Percentiles rank a stretch among this genome's conserved stretches.
phyloP scores from a whole-genome alignment of 805 yeast genomes.

The Saccharomyces jurei region DNA sequence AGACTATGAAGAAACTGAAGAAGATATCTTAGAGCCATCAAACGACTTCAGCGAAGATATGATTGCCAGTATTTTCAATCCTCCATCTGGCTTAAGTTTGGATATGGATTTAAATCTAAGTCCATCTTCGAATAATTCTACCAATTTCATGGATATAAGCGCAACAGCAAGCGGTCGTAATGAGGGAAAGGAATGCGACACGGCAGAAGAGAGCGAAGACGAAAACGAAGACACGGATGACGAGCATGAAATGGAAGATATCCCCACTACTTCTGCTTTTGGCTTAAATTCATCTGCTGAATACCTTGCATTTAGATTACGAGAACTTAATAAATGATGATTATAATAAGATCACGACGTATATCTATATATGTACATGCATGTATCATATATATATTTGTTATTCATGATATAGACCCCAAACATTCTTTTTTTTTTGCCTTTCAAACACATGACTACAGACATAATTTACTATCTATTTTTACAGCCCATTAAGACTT shows the following conservation, averaged over 20 bases:
- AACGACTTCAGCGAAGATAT: constrained; percentile 3
- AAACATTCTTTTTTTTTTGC: background rate
- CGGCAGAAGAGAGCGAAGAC: constrained; percentile 12
- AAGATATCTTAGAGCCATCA: constrained; percentile 6
- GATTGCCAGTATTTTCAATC: background rate
- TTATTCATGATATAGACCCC: background rate
- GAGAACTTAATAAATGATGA: background rate
- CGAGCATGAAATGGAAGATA: constrained; percentile 13
- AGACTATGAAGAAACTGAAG: constrained; percentile 22
- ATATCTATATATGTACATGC: background rate
- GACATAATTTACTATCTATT: background rate
- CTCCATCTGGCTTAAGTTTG: background rate
- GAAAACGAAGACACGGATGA: constrained; percentile 16
- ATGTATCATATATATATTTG: background rate
- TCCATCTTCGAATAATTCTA: background rate
- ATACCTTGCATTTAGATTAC: constrained; percentile 55
- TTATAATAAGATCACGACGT: background rate
- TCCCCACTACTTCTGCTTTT: constrained; percentile 19
- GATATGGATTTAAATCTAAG: background rate
- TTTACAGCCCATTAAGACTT: background rate
- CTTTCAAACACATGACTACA: background rate
- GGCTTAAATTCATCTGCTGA: constrained; percentile 57
- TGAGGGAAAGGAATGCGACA: background rate
- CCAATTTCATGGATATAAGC: background rate
- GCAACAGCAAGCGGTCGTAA: background rate